Conservation (phyloP, 768 basidiomycete genomes). For the Naganishia vishniacii region DNA sequence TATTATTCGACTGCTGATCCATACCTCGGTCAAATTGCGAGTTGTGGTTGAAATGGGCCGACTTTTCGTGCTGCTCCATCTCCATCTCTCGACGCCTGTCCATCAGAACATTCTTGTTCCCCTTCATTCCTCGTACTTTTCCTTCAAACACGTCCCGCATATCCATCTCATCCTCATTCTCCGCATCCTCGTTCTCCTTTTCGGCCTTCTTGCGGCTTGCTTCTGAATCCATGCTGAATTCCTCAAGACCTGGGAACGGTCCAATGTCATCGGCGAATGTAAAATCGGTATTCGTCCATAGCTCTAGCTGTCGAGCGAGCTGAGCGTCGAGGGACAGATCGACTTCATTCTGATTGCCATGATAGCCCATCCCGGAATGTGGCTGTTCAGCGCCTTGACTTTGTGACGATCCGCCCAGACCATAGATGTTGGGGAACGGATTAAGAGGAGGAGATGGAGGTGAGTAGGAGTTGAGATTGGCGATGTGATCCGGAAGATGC, state of each 20-base stretch:
- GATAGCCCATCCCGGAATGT: not conserved
- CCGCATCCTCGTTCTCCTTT: conserved; percentile 8
- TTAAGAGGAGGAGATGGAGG: conserved; percentile 12
- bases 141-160: conserved; percentile 20
- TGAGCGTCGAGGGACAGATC: conserved; percentile 17
- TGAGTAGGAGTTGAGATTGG: conserved; percentile 27
- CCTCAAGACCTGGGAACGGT: conserved; percentile 6
- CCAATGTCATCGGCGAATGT: conserved; percentile 21
- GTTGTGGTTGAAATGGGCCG: not conserved
- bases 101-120: conserved; percentile 20
- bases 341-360: conserved; percentile 3
- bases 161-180: conserved; percentile 24
- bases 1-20: not conserved
- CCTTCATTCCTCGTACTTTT: conserved; percentile 17
- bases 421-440: conserved; percentile 17
- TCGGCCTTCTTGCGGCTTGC: not conserved
- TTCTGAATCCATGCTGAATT: conserved; percentile 1
- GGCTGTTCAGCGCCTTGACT: not conserved
- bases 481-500: conserved; percentile 27
- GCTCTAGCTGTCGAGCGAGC: conserved; percentile 21
- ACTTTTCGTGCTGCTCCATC: conserved; percentile 17
- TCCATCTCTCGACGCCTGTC: conserved; percentile 18
- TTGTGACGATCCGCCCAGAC: not conserved
- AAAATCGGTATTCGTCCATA: conserved; percentile 30
- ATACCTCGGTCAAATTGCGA: not conserved